Evolutionary conservation across 805 yeast species (phyloP).

Genomic region (Nakazawaea ernobii): DNA sequence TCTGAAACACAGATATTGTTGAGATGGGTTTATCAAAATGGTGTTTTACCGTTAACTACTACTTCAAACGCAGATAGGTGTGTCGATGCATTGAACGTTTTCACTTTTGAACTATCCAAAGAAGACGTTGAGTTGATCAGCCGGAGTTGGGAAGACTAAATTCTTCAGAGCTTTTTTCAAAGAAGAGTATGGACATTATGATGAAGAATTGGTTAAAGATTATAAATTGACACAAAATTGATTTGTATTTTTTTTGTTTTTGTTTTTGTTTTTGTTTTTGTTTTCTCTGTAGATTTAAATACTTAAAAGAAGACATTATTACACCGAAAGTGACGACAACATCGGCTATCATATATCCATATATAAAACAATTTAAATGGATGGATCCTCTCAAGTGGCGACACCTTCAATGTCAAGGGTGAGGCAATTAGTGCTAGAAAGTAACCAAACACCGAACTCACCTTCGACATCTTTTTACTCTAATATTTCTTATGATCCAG

Average conservation of each 20-base stretch:
- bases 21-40: constrained; percentile 37
- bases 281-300: background rate
- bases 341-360: too few species aligned
- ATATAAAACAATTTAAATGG: too few species aligned
- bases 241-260: background rate
- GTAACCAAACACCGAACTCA: background rate
- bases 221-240: background rate
- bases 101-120: constrained; percentile 25
- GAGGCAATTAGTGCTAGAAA: background rate
- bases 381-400: background rate
- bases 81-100: constrained; percentile 28
- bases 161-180: constrained; percentile 21
- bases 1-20: constrained; percentile 36
- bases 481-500: background rate
- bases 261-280: background rate
- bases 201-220: constrained; percentile 9
- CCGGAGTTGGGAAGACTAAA: constrained; percentile 19
- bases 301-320: background rate
- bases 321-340: background rate
- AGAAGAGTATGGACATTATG: constrained; percentile 15
- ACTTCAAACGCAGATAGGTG: constrained; percentile 36
- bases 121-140: constrained; percentile 24
- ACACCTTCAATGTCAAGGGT: background rate
- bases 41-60: constrained; percentile 41
- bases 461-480: background rate